These are phyloP conservation scores for Trichoderma sp. DNA, from an alignment of 2,329 filamentous ascomycete species.

Conservation along the genomic window DNA sequence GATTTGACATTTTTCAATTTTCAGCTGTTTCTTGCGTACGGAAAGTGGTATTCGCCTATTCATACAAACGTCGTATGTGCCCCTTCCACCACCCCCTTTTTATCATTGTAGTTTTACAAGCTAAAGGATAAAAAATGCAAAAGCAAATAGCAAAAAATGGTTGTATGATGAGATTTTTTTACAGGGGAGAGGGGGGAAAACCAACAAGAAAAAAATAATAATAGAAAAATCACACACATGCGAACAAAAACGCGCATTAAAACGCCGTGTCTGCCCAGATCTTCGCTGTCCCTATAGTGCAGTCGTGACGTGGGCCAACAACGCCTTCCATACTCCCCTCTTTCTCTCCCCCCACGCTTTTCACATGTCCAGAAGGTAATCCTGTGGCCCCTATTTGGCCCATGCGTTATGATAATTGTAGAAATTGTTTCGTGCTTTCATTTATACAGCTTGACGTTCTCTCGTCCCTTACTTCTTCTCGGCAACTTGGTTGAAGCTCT, in stretches of 20 bases:
- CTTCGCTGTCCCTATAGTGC: background rate
- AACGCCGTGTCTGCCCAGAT: conserved; percentile 13
- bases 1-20: background rate
- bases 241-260: background rate
- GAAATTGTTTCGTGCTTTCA: background rate
- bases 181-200: background rate
- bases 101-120: background rate
- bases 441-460: background rate
- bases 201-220: background rate
- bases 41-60: conserved; percentile 15
- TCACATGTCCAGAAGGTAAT: background rate
- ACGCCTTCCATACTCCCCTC: background rate
- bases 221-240: background rate
- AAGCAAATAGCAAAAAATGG: background rate
- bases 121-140: background rate
- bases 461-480: conserved; percentile 31
- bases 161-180: background rate
- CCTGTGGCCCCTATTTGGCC: background rate
- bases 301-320: conserved; percentile 14
- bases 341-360: background rate
- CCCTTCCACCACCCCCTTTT: background rate
- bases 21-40: background rate
- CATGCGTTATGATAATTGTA: background rate
- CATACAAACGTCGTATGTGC: conserved; percentile 4
- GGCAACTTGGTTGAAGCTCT: conserved; percentile 40